Evolutionary conservation across 2,329 filamentous ascomycete species (phyloP), one percentile per base, ranked within the genome.

Genomic region (Parascedosporium putredinis): DNA sequence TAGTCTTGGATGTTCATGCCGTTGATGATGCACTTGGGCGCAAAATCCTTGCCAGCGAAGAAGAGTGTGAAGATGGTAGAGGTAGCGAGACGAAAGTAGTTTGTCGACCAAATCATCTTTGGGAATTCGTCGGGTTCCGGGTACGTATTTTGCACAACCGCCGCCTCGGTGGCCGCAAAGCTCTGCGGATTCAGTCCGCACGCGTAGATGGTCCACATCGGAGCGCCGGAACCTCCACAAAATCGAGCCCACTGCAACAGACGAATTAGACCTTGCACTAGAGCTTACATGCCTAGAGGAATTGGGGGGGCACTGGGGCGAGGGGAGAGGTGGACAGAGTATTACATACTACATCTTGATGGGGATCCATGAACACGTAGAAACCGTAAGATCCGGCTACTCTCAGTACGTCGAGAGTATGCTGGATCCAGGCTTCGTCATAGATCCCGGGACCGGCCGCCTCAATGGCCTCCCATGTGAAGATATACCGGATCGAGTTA

Each of bases 51-150:
- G 31, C 93, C 93, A 7, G 78, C 90, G 64, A 94, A 98, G 70
- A 95, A 98, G 47, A 97, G 70, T 0, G 91, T 95, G 63, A 96
- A 97, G 57, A 97, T 88, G 43, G 88, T 90, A 56, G 90, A 88
- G 46, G 84, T 86, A 2, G 85, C 90, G 46, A 97, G 73, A 22
- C 93, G 80, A 54, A 81, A 86, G 66, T 98, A 98, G 63, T 98
- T 98, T 47, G 94, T 97, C 14, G 91, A 89, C 93, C 93, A 98
- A 51, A 97, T 91, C 94, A 98, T 98, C 70, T 96, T 97, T 22
- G 93, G 93, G 56, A 91, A 98, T 1, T 83, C 76, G 23, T 83
- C 83, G 7, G 90, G 88, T 18, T 95, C 78, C 8, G 87, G 82
- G 62, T 88, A 96, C 2, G 87, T 94, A 60, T 97, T 98, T 49